Evolutionary conservation across 257 asterid species (phyloP).

Genomic region (Scutellaria barbata): DNA sequence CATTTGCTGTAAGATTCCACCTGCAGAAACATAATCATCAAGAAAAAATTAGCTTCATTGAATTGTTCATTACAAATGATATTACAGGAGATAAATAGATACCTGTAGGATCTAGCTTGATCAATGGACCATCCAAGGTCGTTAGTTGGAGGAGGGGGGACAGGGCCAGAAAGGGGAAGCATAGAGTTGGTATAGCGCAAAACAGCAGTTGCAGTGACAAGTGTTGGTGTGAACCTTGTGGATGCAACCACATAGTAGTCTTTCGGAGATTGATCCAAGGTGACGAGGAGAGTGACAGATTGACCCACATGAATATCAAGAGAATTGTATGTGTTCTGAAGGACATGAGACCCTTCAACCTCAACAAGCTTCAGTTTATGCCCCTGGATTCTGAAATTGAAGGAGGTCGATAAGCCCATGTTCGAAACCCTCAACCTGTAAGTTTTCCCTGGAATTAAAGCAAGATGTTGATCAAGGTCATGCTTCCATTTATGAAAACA

Average conservation of each 20-base stretch:
- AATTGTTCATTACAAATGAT: neutral
- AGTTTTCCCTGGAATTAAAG: conserved; percentile 64
- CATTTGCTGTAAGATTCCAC: conserved; percentile 95
- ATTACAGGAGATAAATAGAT: neutral
- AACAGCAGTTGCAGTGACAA: conserved; percentile 57
- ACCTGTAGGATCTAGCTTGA: conserved; percentile 93
- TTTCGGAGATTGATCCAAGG: conserved; percentile 76
- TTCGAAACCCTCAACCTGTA: conserved; percentile 93
- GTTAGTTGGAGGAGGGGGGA: conserved; percentile 64
- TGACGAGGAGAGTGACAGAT: conserved; percentile 71
- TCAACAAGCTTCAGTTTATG: conserved; percentile 87
- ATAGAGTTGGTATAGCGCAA: conserved; percentile 75
- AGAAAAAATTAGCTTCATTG: too few relatives aligned
- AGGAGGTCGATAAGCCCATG: conserved; percentile 66
- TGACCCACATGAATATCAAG: conserved; percentile 91
- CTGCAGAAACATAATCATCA: conserved; percentile 36
- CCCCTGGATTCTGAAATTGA: conserved; percentile 90
- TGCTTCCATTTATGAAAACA: neutral
- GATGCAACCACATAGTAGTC: conserved; percentile 88
- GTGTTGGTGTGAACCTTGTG: conserved; percentile 62
- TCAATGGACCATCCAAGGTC: conserved; percentile 69
- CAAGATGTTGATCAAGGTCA: neutral
- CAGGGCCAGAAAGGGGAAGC: conserved; percentile 63
- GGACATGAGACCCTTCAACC: conserved; percentile 91
- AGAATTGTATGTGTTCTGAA: conserved; percentile 73